These are phyloP conservation scores for Pseudonectria buxi DNA, from an alignment of 2,329 filamentous ascomycete genomes.

Conservation along the genomic window DNA sequence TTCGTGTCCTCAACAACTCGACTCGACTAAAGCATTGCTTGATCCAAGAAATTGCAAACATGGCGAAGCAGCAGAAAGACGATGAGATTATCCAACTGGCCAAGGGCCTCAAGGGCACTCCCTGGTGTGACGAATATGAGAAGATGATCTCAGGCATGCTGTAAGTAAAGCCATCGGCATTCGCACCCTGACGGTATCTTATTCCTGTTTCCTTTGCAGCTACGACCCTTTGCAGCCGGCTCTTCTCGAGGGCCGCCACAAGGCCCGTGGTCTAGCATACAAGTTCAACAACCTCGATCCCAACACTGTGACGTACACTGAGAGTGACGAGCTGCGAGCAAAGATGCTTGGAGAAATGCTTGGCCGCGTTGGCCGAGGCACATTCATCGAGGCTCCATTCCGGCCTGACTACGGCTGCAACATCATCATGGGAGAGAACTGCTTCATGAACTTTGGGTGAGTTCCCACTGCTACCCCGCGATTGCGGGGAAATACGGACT, in stretches of 20 bases:
- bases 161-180: constrained; percentile 6
- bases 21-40: no score
- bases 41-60: neutral
- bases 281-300: constrained; percentile 20
- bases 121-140: constrained; percentile 21
- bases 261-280: constrained; percentile 12
- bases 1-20: no score
- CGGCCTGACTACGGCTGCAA: constrained; percentile 61
- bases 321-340: constrained; percentile 3
- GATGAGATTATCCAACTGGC: constrained; percentile 16
- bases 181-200: no score
- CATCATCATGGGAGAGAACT: constrained; percentile 52
- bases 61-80: constrained; percentile 15
- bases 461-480: neutral
- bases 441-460: constrained; percentile 50
- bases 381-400: constrained; percentile 55
- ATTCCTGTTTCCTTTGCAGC: constrained; percentile 2
- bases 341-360: constrained; percentile 13
- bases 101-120: constrained; percentile 10
- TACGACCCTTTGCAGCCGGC: constrained; percentile 13
- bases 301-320: constrained; percentile 8
- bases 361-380: constrained; percentile 26
- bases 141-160: constrained; percentile 23
- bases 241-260: constrained; percentile 16
- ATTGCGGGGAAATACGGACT: neutral